phyloP scores from a whole-genome alignment of 2,329 filamentous ascomycete genomes.

The Neofusicoccum parvum region DNA sequence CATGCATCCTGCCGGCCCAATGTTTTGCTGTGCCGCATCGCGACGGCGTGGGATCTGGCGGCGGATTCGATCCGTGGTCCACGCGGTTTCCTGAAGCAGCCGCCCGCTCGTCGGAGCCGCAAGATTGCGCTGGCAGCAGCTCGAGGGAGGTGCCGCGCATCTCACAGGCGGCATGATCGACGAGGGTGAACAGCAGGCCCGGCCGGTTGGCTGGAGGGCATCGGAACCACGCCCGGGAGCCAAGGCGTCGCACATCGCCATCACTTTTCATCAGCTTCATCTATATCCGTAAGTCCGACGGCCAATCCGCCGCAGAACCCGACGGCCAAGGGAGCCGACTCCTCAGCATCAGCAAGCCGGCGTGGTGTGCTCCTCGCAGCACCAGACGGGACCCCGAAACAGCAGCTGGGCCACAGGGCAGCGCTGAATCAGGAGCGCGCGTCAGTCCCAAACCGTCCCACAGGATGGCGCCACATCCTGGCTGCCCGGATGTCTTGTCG shows the following conservation, averaged over 20 bases:
- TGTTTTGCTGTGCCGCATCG: constrained; percentile 4
- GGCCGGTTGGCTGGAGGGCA: neutral
- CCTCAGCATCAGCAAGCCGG: constrained; percentile 6
- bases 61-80: constrained; percentile 1
- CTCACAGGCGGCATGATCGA: neutral
- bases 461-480: constrained; percentile 13
- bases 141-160: constrained; percentile 2
- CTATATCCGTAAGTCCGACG: constrained; percentile 9
- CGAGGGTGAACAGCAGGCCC: neutral
- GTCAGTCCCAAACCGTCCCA: constrained; percentile 12
- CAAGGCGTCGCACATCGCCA: constrained; percentile 11
- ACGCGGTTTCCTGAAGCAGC: constrained; percentile 2
- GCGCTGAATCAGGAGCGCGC: constrained; percentile 17
- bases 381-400: neutral
- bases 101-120: neutral
- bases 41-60: neutral
- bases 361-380: neutral
- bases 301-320: neutral
- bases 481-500: neutral
- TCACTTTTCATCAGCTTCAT: constrained; percentile 3
- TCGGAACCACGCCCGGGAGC: neutral
- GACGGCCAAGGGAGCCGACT: constrained; percentile 1
- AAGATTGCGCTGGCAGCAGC: neutral
- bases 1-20: neutral
- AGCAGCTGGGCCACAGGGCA: constrained; percentile 1